A percentile compares a stretch with the other conserved stretches of the same genome.
Conservation (phyloP, 164 flowering plant genomes). For the Stephania cephalantha region DNA sequence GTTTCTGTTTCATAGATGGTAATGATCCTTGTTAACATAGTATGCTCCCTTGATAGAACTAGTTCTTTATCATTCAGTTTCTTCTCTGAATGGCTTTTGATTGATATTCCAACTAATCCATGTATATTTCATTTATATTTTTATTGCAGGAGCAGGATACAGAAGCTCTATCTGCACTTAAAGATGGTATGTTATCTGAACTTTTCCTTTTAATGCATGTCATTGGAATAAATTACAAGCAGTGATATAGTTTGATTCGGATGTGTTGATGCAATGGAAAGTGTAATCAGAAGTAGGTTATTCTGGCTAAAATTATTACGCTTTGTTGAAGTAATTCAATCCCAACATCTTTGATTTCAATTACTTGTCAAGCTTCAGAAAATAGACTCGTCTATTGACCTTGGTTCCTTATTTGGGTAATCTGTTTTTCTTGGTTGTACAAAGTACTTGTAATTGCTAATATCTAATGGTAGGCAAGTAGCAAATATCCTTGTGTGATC, state of each 20-base stretch:
- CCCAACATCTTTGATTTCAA: neutral
- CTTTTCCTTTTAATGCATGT: neutral
- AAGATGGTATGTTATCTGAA: conserved; percentile 40
- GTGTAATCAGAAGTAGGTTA: too few relatives aligned
- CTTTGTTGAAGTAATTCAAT: too few relatives aligned
- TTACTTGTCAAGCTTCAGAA: neutral
- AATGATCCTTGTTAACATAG: neutral
- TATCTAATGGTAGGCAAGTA: neutral
- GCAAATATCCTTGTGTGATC: neutral
- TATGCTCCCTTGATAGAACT: neutral
- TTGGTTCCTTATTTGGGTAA: neutral
- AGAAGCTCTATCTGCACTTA: conserved; percentile 29
- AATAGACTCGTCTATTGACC: neutral
- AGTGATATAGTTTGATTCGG: too few relatives aligned
- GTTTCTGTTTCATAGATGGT: neutral
- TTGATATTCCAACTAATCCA: neutral
- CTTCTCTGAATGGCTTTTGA: neutral
- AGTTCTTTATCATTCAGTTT: neutral
- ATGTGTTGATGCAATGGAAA: too few relatives aligned
- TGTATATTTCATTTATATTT: conserved; percentile 1
- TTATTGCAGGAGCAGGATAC: conserved; percentile 27
- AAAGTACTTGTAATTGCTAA: neutral
- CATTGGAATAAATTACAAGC: too few relatives aligned
- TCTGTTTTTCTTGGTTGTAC: neutral
- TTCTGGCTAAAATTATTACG: too few relatives aligned